Evolutionary conservation across 805 yeast species (phyloP), one percentile per base, ranked within the genome.

Genomic region (Candida berthetii): DNA sequence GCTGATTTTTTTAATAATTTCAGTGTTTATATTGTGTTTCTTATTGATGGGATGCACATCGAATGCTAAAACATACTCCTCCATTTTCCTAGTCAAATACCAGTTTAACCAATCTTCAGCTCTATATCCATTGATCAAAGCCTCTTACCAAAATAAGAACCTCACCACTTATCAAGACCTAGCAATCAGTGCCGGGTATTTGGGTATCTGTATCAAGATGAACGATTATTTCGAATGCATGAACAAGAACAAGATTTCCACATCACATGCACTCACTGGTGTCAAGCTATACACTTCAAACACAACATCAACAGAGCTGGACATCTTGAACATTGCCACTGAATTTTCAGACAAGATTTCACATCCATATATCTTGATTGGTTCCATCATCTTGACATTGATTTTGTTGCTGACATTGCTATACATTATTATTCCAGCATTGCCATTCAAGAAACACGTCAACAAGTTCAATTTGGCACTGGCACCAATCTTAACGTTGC

Each of bases 31-130:
- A 6, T 57, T 80, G 16, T 66, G 77, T 1, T 81, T 79, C 54
- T 59, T 81, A 6, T 58, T 81, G 11, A 52, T 79, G 6, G 84
- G 88, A 3, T 78, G 84, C 41, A 66, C 73, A 17, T 63, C 63
- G 16, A 42, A 65, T 0, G 45, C 62, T 5, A 35, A 60, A 0
- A 58, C 69, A 0, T 79, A 75, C 50, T 68, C 78, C 2, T 65
- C 74, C 1, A 71, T 74, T 0, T 81, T 68, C 45, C 52, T 80
- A 38, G 65, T 74, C n/a, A 65, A 68, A 37, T 70, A 73, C 47
- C 50, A 58, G 38, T 78, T 76, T 61, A 74, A 80, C 48, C 42
- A 60, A 17, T 53, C 69, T 2, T 74, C 82, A 0, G 50, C 71
- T 1, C 54, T 74, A 37, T 72, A 57, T 47, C 48, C 66, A 10